Evolutionary conservation across 176 grass and related monocot genomes (phyloP).

Genomic region (Thinopyrum elongatum): DNA sequence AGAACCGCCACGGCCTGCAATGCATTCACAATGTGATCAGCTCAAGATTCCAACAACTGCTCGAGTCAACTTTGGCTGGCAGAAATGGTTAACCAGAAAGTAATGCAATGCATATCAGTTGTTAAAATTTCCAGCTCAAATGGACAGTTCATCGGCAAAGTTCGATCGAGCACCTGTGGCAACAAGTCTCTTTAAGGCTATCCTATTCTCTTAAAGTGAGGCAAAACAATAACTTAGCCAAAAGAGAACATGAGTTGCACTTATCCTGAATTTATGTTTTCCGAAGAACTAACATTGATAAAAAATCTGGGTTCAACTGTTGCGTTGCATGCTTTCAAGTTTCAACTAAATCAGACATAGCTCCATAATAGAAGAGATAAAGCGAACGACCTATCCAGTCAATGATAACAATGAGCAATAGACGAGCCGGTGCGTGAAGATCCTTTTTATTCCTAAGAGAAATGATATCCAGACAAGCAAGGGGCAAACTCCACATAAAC

Average conservation of each 20-base stretch:
- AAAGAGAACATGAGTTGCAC: too few relatives aligned
- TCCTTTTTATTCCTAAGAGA: not conserved
- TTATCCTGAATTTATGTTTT: too few relatives aligned
- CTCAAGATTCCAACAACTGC: too few relatives aligned
- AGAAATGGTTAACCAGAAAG: too few relatives aligned
- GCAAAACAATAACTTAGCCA: too few relatives aligned
- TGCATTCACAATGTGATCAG: not conserved
- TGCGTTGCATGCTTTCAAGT: not conserved
- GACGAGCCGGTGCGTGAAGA: not conserved
- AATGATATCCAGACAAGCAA: not conserved
- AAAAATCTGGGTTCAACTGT: not conserved
- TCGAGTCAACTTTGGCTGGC: too few relatives aligned
- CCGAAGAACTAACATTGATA: not conserved
- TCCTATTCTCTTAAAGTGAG: too few relatives aligned
- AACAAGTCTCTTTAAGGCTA: too few relatives aligned
- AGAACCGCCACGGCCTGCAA: not conserved
- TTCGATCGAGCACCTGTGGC: too few relatives aligned
- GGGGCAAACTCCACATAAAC: not conserved
- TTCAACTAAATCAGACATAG: not conserved
- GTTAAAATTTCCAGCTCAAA: too few relatives aligned
- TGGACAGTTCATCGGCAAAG: too few relatives aligned
- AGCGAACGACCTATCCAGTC: conserved; percentile 1
- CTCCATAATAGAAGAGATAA: not conserved
- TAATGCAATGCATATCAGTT: too few relatives aligned
- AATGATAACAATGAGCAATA: not conserved